Base-by-base conservation (phyloP, 2,329 filamentous ascomycete species). In the Colletotrichum somersetense region DNA sequence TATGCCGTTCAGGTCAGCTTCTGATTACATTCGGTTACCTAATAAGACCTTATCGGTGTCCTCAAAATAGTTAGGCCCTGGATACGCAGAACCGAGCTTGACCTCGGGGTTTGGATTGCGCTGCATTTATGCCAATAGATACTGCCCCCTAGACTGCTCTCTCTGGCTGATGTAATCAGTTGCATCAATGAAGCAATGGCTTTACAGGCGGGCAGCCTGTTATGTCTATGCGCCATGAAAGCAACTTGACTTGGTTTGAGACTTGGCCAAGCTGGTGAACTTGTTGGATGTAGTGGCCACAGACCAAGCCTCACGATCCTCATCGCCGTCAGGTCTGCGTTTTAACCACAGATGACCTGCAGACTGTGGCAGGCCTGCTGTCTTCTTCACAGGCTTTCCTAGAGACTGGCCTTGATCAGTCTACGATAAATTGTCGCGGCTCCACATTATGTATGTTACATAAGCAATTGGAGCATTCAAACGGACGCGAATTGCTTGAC, bases 1-100 rank as follows among this genome's bases (percentile, higher is more conserved):
- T 30, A 40, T 71, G 63, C n/a, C 48, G 46, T 66, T 16, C 6
- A 62, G 59, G 42, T 58, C 57, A 62, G n/a, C 50, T 35, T 42
- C 57, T 42, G 26, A 46, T 57, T 62, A 42, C 57, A 23, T 20
- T 23, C 6, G 38, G 6, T 26, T 33, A 23, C 35, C 53, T 52
- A 40, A 16, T 33, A 23, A 20, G 30, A 10, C 16, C 18, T 16
- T 23, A 7, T 50, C 67, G 42, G 56, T 33, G 40, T 33, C 35
- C 23, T 38, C 33, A 3, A 59, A 52, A 16, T 10, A 16, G 63
- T 23, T 16, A 44, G 48, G 52, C 30, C 40, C 14, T 44, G 50
- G 42, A 40, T 14, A 52, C 61, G 33, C 23, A 33, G 10, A 30
- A 30, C n/a, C 23, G 33, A 50, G 33, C 42, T 33, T 46, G 62